A percentile compares a stretch with the other conserved stretches of the same genome.
Evolutionary conservation across 2,329 filamentous ascomycete species (phyloP).

Genomic region (Orbilia ellipsospora): DNA sequence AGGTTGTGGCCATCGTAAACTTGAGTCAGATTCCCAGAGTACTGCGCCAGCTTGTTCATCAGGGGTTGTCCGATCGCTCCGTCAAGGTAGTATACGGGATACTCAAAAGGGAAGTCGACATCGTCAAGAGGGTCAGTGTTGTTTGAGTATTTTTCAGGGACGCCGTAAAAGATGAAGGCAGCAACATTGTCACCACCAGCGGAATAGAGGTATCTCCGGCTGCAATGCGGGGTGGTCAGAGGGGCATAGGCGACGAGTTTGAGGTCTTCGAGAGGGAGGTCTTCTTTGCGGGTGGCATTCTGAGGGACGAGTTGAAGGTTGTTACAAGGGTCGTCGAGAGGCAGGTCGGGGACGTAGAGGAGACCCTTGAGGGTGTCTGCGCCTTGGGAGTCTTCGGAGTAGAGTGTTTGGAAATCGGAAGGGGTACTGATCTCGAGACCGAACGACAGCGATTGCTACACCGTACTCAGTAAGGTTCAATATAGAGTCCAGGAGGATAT

Average conservation of each 20-base stretch:
- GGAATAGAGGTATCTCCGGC: conserved; percentile 75
- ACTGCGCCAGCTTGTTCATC: conserved; percentile 77
- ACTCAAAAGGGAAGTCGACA: conserved; percentile 70
- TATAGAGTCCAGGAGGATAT: not conserved
- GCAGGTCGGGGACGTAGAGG: conserved; percentile 83
- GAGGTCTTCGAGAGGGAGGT: conserved; percentile 77
- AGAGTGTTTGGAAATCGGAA: conserved; percentile 47
- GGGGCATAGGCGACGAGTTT: conserved; percentile 84
- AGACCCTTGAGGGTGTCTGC: conserved; percentile 68
- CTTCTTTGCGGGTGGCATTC: conserved; percentile 77
- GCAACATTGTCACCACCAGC: conserved; percentile 71
- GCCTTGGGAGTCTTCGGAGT: conserved; percentile 43
- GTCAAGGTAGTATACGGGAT: conserved; percentile 84
- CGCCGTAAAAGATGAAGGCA: conserved; percentile 74
- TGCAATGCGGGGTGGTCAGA: conserved; percentile 81
- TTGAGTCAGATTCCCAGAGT: conserved; percentile 78
- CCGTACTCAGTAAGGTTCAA: conserved; percentile 11
- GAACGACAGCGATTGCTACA: conserved; percentile 49
- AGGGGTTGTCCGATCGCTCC: conserved; percentile 74
- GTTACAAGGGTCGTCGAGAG: conserved; percentile 70
- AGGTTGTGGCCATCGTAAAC: conserved; percentile 72
- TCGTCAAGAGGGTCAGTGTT: conserved; percentile 72
- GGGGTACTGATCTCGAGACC: conserved; percentile 51
- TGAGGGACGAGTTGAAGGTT: conserved; percentile 74
- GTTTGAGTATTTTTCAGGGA: conserved; percentile 61